A percentile compares a stretch with the other conserved stretches of the same genome.
Evolutionary conservation across 1,139 yeast genomes (phyloP).

Genomic region (Debaryomyces fabryi): DNA sequence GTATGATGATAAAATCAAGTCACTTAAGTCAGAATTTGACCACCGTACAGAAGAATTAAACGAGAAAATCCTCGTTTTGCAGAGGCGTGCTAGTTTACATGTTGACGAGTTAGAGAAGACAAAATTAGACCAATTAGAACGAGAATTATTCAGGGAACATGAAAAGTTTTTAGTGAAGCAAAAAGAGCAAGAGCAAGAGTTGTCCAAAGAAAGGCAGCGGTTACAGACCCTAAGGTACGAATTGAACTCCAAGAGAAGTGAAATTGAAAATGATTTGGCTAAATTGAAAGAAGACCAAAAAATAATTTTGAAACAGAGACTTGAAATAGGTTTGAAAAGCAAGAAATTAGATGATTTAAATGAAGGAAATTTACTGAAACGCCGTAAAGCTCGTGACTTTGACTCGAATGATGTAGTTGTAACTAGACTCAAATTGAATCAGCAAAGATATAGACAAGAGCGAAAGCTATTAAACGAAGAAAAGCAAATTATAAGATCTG

Average conservation of each 20-base stretch:
- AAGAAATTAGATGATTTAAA: neutral
- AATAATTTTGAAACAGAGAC: neutral
- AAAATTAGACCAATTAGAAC: constrained; percentile 10
- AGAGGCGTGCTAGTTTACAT: constrained; percentile 1
- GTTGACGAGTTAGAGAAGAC: constrained; percentile 8
- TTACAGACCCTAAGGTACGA: neutral
- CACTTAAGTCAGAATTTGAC: constrained; percentile 7
- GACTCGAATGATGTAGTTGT: neutral
- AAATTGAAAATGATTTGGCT: constrained; percentile 5
- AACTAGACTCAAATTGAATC: neutral
- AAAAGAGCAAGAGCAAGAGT: constrained; percentile 10
- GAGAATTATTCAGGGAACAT: constrained; percentile 10
- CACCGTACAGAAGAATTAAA: constrained; percentile 6
- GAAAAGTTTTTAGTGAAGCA: constrained; percentile 11
- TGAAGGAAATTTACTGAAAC: neutral
- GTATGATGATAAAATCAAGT: constrained; percentile 6
- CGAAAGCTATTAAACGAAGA: constrained; percentile 4
- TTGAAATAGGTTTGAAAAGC: neutral
- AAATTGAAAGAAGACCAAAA: constrained; percentile 3
- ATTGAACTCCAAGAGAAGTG: constrained; percentile 3
- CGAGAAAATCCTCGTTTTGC: constrained; percentile 7
- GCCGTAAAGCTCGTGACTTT: neutral
- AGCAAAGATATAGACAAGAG: neutral
- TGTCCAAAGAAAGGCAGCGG: constrained; percentile 2
- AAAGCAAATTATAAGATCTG: constrained; percentile 1